These are phyloP conservation scores for Sarocladium kiliense DNA, from an alignment of 2,329 filamentous ascomycete species.

Conservation along the genomic window DNA sequence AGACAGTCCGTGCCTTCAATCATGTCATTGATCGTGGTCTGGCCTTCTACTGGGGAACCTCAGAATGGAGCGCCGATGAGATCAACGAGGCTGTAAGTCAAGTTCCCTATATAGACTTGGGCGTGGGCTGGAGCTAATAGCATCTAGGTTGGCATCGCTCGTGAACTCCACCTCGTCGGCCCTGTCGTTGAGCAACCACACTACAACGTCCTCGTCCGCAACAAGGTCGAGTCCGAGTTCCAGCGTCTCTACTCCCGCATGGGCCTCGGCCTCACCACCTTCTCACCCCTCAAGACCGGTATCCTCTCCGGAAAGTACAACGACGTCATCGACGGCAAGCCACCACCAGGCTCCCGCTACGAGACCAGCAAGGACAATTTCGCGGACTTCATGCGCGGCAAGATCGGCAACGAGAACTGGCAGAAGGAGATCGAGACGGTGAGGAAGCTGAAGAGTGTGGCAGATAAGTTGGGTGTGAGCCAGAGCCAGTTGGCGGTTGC, in stretches of 20 bases:
- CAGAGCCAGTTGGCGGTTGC: constrained; percentile 47
- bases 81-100: constrained; percentile 49
- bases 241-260: constrained; percentile 53
- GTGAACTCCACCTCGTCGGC: constrained; percentile 54
- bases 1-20: constrained; percentile 67
- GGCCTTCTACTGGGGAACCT: constrained; percentile 69
- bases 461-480: constrained; percentile 51
- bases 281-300: constrained; percentile 52
- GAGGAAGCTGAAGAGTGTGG: constrained; percentile 40
- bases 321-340: constrained; percentile 38
- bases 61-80: constrained; percentile 65
- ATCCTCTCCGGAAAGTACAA: constrained; percentile 65
- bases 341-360: constrained; percentile 53
- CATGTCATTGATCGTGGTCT: constrained; percentile 63
- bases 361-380: constrained; percentile 53
- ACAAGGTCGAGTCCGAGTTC: constrained; percentile 60
- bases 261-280: constrained; percentile 57
- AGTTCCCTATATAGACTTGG: not conserved
- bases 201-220: constrained; percentile 59
- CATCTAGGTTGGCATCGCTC: constrained; percentile 45
- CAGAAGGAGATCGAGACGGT: constrained; percentile 42
- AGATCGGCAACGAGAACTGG: constrained; percentile 48
- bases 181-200: constrained; percentile 63
- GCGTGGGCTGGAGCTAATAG: no score
- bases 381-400: constrained; percentile 47